Evolutionary conservation across 179 eudicot species (phyloP).

Genomic region (Beta macrorhiza): DNA sequence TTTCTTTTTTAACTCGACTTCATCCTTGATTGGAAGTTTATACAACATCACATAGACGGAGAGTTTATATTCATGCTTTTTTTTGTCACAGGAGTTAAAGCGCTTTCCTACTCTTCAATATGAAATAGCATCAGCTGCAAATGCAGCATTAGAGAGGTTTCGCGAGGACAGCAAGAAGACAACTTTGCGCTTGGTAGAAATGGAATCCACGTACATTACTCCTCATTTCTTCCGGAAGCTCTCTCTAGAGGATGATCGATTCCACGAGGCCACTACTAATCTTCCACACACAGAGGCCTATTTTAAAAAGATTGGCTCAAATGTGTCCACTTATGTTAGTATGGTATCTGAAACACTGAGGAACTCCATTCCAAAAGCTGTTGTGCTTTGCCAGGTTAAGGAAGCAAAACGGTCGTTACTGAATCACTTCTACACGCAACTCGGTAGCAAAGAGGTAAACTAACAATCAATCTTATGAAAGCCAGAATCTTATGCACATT

Average conservation of each 20-base stretch:
- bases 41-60: background rate
- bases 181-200: constrained; percentile 60
- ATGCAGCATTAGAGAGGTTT: constrained; percentile 58
- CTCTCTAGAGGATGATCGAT: constrained; percentile 50
- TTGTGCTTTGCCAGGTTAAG: constrained; percentile 64
- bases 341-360: constrained; percentile 62
- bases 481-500: background rate
- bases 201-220: constrained; percentile 71
- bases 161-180: constrained; percentile 70
- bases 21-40: background rate
- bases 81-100: constrained; percentile 48
- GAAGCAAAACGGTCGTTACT: constrained; percentile 59
- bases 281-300: constrained; percentile 49
- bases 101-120: constrained; percentile 66
- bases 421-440: constrained; percentile 49
- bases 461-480: background rate
- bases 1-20: background rate
- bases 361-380: constrained; percentile 70
- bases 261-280: constrained; percentile 23
- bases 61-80: background rate
- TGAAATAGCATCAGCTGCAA: constrained; percentile 53
- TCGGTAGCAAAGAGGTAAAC: constrained; percentile 63
- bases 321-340: constrained; percentile 51
- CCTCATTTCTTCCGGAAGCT: constrained; percentile 70
- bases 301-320: constrained; percentile 48